Evolutionary conservation across 305 asterid species (phyloP).

Genomic region (Solanum aculeatissimum): DNA sequence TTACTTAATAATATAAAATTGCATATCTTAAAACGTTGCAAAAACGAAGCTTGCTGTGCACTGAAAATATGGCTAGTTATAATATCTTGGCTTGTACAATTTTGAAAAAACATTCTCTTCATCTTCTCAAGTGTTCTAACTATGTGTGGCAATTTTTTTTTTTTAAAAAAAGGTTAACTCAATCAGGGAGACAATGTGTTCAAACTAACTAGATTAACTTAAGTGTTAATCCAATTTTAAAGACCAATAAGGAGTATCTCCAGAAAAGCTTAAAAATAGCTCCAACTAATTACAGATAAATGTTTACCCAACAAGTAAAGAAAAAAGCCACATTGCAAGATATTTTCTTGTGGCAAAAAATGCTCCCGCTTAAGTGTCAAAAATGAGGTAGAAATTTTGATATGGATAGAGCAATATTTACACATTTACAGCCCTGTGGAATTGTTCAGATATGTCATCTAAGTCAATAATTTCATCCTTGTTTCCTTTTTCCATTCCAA

Average conservation of each 20-base stretch:
- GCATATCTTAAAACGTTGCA: no score
- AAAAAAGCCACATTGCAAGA: not conserved
- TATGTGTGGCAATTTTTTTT: not conserved
- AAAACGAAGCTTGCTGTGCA: not conserved
- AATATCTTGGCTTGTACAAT: not conserved
- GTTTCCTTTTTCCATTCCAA: conserved; percentile 13
- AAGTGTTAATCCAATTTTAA: not conserved
- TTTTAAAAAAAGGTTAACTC: not conserved
- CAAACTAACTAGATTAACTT: not conserved
- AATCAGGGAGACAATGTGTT: not conserved
- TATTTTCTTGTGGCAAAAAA: not conserved
- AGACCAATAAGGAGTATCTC: not conserved
- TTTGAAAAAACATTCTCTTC: not conserved
- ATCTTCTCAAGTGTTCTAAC: not conserved
- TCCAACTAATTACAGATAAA: not conserved
- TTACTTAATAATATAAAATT: no score
- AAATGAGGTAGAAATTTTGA: not conserved
- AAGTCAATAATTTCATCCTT: conserved; percentile 24
- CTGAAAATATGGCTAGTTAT: no score
- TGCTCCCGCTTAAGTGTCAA: not conserved
- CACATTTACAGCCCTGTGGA: conserved; percentile 17
- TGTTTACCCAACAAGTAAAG: not conserved
- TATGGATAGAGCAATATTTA: not conserved
- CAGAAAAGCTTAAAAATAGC: not conserved
- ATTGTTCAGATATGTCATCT: conserved; percentile 16